Base-by-base conservation (phyloP, 768 basidiomycete genomes). In the Leccinum variicolor region DNA sequence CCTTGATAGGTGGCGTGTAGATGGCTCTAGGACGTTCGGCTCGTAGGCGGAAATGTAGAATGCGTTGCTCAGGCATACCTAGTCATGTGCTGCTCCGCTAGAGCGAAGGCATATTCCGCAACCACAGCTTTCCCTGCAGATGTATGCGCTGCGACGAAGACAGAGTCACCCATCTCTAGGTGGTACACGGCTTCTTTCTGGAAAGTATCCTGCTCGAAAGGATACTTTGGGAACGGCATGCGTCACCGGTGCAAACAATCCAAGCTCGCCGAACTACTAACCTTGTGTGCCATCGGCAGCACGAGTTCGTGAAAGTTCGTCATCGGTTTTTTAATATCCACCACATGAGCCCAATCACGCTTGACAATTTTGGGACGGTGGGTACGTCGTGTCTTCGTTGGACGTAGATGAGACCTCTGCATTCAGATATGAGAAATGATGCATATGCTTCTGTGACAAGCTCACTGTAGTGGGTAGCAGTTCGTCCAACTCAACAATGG, bases 61-160 rank as follows among this genome's bases (percentile, higher is more conserved):
- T 29, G 53, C 58, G 51, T 51, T 21, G 57, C 28, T 54, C 26
- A 53, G 34, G 62, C 74, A 64, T 60, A 94, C 95, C 94, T 83
- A 19, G 97, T 99, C 94, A 99, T 97, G 75, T 99, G 97, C 68
- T 94, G 95, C 63, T 88, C 90, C 5, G 97, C 96, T 9, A 99
- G 80, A 5, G 95, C 92, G 64, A 99, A 98, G 2, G 97, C 97
- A 72, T 98, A 99, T 69, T 99, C 97, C 0, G 97, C 97, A 8
- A 99, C 97, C 17, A 98, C 97, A 2, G 97, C 98, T 75, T 99
- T 99, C 33, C 97, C 97, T 15, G 97, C 97, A n/a, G 92, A 95
- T 4, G 97, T 99, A 74, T 99, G 97, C 6, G 97, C 97, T 14
- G 97, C 97, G n/a, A 99, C 95, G 70, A 99, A 99, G 17, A 99